These are phyloP conservation scores for Leucogyrophana mollusca DNA, from an alignment of 768 basidiomycete species.

Conservation along the genomic window DNA sequence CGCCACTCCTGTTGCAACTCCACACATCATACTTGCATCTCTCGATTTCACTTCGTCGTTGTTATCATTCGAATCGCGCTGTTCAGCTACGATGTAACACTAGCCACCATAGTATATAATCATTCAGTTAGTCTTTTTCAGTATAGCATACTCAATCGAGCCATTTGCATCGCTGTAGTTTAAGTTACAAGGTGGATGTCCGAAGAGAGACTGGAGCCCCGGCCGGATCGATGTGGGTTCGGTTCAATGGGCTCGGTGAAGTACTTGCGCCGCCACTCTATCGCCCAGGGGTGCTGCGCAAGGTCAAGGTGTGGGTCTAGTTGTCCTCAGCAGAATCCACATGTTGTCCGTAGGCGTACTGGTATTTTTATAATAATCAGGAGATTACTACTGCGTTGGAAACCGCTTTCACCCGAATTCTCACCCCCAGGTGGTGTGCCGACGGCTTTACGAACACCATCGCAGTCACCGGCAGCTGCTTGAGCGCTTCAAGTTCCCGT, in stretches of 20 bases:
- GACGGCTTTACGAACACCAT: too few species aligned
- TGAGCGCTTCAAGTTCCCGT: too few species aligned
- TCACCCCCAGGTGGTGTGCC: neutral
- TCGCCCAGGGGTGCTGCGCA: too few species aligned
- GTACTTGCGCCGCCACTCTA: too few species aligned
- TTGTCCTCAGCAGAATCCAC: too few species aligned
- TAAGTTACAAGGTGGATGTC: too few species aligned
- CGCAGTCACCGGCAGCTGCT: neutral
- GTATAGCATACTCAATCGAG: neutral
- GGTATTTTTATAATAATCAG: too few species aligned
- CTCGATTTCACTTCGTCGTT: constrained; percentile 5
- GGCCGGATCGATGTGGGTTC: too few species aligned
- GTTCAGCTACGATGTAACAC: constrained; percentile 33
- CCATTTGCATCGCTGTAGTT: neutral
- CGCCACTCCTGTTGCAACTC: neutral
- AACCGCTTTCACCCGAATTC: neutral
- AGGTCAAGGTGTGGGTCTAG: too few species aligned
- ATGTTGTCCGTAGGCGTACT: too few species aligned
- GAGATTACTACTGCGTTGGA: neutral
- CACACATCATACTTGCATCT: constrained; percentile 4
- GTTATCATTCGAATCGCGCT: constrained; percentile 11
- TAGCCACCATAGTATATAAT: constrained; percentile 18
- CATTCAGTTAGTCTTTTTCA: neutral
- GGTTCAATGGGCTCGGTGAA: too few species aligned
- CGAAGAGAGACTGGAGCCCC: too few species aligned